Conservation (phyloP, 2,329 filamentous ascomycete species). For the Hysterium pulicare region DNA sequence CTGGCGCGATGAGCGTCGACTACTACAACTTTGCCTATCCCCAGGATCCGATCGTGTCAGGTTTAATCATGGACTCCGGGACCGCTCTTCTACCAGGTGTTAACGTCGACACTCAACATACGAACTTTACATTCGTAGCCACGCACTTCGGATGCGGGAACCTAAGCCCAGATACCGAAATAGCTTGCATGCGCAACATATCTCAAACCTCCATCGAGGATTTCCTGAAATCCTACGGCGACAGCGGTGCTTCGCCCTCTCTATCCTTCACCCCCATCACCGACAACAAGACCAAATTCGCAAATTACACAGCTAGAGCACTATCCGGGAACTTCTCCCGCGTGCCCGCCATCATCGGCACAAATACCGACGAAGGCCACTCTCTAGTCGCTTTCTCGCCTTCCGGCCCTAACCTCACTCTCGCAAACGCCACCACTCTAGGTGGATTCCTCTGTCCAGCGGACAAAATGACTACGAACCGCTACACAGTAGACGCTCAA, state of each 20-base stretch:
- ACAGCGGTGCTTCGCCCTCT: slow-evolving; percentile 23
- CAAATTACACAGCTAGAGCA: slow-evolving; percentile 32
- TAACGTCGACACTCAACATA: slow-evolving; percentile 19
- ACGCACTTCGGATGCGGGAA: slow-evolving; percentile 32
- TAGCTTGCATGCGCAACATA: slow-evolving; percentile 38
- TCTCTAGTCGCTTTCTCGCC: slow-evolving; percentile 32
- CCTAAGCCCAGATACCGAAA: slow-evolving; percentile 18
- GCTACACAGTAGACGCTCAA: slow-evolving; percentile 19
- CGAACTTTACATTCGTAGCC: slow-evolving; percentile 40
- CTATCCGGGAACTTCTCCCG: slow-evolving; percentile 24
- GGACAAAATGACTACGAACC: slow-evolving; percentile 23
- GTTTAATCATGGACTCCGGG: slow-evolving; percentile 45
- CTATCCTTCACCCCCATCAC: slow-evolving; percentile 27
- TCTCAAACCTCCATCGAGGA: slow-evolving; percentile 24
- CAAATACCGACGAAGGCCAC: slow-evolving; percentile 31
- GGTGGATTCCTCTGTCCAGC: slow-evolving; percentile 28
- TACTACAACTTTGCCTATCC: slow-evolving; percentile 44
- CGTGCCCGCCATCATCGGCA: slow-evolving; percentile 37
- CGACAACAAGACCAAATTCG: slow-evolving; percentile 32
- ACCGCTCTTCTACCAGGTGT: slow-evolving; percentile 25
- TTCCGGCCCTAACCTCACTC: slow-evolving; percentile 21
- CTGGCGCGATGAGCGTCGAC: slow-evolving; percentile 35
- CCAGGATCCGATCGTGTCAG: slow-evolving; percentile 44
- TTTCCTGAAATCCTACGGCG: slow-evolving; percentile 22
- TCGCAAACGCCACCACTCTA: slow-evolving; percentile 19